Evolutionary conservation across 2,329 filamentous ascomycete genomes (phyloP).

Genomic region (Ophiocordyceps unilateralis): DNA sequence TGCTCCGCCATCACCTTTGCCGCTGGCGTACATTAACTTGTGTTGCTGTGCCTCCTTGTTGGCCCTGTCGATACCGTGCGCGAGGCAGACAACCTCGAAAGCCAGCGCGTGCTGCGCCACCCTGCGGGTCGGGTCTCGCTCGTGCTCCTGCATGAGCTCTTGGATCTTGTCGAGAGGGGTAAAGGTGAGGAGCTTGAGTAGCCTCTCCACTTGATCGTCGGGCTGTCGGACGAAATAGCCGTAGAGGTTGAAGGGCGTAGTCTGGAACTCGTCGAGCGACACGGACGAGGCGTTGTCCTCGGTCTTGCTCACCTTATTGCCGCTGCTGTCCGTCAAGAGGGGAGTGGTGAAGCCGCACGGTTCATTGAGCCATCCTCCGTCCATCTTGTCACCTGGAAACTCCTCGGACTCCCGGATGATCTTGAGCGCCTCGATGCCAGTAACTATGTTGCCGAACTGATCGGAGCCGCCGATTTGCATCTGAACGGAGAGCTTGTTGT

Average conservation of each 20-base stretch:
- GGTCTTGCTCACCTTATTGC: slow-evolving; percentile 87
- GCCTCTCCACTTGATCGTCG: slow-evolving; percentile 64
- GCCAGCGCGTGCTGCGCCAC: slow-evolving; percentile 72
- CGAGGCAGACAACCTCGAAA: slow-evolving; percentile 61
- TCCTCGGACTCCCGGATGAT: slow-evolving; percentile 45
- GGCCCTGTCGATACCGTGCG: slow-evolving; percentile 55
- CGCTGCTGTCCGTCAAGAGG: slow-evolving; percentile 67
- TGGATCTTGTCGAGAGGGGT: slow-evolving; percentile 54
- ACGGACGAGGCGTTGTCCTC: slow-evolving; percentile 62
- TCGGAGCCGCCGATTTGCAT: slow-evolving; percentile 91
- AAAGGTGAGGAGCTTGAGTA: slow-evolving; percentile 85
- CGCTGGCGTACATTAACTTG: slow-evolving; percentile 25
- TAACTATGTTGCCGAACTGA: slow-evolving; percentile 90
- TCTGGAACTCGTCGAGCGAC: slow-evolving; percentile 76
- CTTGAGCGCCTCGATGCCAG: slow-evolving; percentile 75
- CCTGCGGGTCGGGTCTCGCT: slow-evolving; percentile 49
- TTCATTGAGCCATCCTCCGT: slow-evolving; percentile 26
- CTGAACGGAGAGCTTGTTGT: slow-evolving; percentile 45
- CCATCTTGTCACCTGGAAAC: slow-evolving; percentile 21
- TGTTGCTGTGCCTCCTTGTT: slow-evolving; percentile 41
- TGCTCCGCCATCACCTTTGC: no score
- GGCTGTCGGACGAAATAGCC: slow-evolving; percentile 73
- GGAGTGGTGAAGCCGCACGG: slow-evolving; percentile 85
- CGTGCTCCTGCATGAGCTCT: slow-evolving; percentile 50
- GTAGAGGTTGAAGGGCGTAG: slow-evolving; percentile 72